A percentile compares a stretch with the other conserved stretches of the same genome.
These are phyloP conservation scores for Crithidia bombi DNA, from an alignment of 208 protist species.

Conservation along the genomic window DNA sequence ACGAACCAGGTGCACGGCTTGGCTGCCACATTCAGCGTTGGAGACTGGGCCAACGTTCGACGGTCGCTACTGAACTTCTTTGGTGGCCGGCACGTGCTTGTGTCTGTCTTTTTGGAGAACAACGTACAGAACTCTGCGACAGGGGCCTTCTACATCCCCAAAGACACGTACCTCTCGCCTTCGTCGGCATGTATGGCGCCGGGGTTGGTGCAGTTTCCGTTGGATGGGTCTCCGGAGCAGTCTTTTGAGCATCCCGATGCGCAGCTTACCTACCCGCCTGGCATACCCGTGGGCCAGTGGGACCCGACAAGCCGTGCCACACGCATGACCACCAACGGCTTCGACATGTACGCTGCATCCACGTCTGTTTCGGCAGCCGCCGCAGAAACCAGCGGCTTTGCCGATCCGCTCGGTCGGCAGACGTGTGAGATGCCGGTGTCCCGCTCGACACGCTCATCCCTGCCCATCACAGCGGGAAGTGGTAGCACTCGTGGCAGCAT, in stretches of 20 bases:
- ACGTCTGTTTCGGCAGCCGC: neutral
- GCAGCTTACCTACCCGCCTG: constrained; percentile 34
- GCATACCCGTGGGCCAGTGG: constrained; percentile 50
- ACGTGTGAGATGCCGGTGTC: constrained; percentile 34
- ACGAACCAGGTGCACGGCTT: constrained; percentile 38
- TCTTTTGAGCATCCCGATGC: constrained; percentile 65
- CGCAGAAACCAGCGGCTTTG: neutral
- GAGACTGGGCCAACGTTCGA: constrained; percentile 64
- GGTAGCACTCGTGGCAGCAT: neutral
- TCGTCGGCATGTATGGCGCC: constrained; percentile 50
- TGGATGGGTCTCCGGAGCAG: neutral
- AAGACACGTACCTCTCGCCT: constrained; percentile 48
- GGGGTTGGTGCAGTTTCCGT: constrained; percentile 48
- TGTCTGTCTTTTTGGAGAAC: constrained; percentile 87
- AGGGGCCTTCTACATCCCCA: constrained; percentile 68
- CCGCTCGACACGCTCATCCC: no score
- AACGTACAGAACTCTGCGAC: constrained; percentile 62
- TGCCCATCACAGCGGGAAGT: neutral
- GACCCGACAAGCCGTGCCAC: constrained; percentile 21
- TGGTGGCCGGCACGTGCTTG: constrained; percentile 66
- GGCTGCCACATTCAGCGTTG: constrained; percentile 28
- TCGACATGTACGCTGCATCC: constrained; percentile 57
- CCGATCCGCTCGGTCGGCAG: constrained; percentile 39
- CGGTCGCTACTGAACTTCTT: constrained; percentile 80
- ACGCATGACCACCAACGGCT: constrained; percentile 58